Base-by-base conservation (phyloP, 179 eudicot genomes). In the Pouteria campechiana region DNA sequence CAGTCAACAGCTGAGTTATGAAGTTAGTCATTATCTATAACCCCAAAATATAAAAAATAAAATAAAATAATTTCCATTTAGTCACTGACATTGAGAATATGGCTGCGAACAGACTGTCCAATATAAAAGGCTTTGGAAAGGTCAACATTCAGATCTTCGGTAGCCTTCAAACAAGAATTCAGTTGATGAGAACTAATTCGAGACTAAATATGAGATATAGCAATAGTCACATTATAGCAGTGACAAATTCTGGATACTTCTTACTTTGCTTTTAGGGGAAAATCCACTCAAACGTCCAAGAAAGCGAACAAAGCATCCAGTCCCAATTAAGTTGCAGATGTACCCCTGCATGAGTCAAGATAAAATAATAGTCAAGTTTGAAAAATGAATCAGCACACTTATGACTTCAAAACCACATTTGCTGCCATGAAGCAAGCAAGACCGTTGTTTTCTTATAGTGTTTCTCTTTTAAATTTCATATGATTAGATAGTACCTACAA, bases 251-350 rank as follows among this genome's bases (percentile, higher is more conserved):
- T 17, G 20, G 15, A 43, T 13, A 14, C 36, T 19, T 12, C 11
- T 23, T 64, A 79, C 83, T 83, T 83, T 83, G 65, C 65, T 73
- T 68, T 72, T 87, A 0, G 94, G 96, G 58, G 70, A 72, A 65
- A 90, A 90, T 41, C 94, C 98, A 44, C 96, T 90, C 61, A 90
- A 64, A 16, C 83, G 96, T 30, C 94, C 96, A 37, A 90, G 55
- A 64, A 72, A 90, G 17, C 98, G 94, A 27, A 90, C 85, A 63
- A 90, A 90, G 54, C 94, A 86, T 40, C 98, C 98, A 57, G 71
- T 69, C 59, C 79, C 96, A 61, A 90, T 90, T 45, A 90, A 14
- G 63, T 90, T 90, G 45, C 96, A 82, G 17, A 90, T 54, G 38
- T 90, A 87, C 25, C 96, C 98, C 83, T 75, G 82, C 31, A 49